Conservation (phyloP, 148 eudicot species). For the Rhododendron henanense region DNA sequence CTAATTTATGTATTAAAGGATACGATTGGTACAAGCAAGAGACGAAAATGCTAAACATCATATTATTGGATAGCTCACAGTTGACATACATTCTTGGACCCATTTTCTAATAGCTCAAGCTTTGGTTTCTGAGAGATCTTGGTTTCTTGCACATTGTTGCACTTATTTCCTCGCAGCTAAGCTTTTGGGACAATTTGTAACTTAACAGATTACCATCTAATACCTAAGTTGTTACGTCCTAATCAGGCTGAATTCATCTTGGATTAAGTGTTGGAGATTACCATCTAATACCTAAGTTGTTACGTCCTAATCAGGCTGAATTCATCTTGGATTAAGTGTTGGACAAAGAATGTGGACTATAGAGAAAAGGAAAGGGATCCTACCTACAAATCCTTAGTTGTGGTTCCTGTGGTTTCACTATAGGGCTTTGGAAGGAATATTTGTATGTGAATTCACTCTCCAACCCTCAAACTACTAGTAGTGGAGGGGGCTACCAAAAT, state of each 20-base stretch:
- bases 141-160: background rate
- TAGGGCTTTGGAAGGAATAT: background rate
- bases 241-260: background rate
- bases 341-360: background rate
- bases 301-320: slow-evolving; percentile 2
- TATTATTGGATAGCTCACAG: background rate
- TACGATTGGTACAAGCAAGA: background rate
- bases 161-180: background rate
- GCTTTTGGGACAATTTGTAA: background rate
- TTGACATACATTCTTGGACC: background rate
- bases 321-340: background rate
- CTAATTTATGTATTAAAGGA: background rate
- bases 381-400: background rate
- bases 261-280: background rate
- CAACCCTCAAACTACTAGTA: background rate
- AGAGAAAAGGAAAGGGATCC: background rate
- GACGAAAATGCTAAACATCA: background rate
- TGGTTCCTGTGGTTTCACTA: background rate
- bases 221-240: background rate
- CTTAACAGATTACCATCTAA: background rate
- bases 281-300: background rate
- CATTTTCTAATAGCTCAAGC: background rate
- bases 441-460: background rate
- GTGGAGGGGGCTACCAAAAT: background rate
- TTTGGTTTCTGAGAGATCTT: background rate